Conservation (phyloP, 768 basidiomycete species). For the Favolaschia claudopus region DNA sequence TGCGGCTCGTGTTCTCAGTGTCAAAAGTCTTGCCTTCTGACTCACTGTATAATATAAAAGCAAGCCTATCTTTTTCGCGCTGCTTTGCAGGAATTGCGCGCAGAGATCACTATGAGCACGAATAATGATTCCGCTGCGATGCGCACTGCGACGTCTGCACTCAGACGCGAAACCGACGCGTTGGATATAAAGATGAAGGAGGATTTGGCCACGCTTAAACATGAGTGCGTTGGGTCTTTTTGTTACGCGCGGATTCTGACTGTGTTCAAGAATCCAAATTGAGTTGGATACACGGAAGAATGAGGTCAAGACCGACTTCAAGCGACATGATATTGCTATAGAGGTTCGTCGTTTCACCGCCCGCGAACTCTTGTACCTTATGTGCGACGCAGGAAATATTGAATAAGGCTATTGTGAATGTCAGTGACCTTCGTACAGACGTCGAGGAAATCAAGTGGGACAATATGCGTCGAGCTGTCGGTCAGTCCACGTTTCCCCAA, state of each 20-base stretch:
- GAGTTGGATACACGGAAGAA: conserved; percentile 94
- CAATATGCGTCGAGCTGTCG: conserved; percentile 84
- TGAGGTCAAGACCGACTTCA: conserved; percentile 85
- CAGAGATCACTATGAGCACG: conserved; percentile 82
- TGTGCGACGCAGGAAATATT: conserved; percentile 74
- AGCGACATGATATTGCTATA: conserved; percentile 83
- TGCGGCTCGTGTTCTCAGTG: conserved; percentile 41
- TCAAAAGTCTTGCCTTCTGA: not conserved
- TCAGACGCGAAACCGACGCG: conserved; percentile 87
- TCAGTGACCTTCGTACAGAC: conserved; percentile 81
- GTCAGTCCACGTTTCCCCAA: conserved; percentile 48
- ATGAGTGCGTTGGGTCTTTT: conserved; percentile 71
- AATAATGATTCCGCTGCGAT: conserved; percentile 88
- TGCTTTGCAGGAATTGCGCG: conserved; percentile 88
- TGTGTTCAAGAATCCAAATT: conserved; percentile 83
- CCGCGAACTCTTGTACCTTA: not conserved
- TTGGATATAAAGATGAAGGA: conserved; percentile 94
- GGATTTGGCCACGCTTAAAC: conserved; percentile 85
- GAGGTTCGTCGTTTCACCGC: conserved; percentile 58
- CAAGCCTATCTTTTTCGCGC: conserved; percentile 97
- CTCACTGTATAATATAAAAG: conserved; percentile 59
- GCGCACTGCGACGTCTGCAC: conserved; percentile 73
- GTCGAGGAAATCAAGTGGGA: conserved; percentile 91
- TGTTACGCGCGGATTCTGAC: conserved; percentile 1
- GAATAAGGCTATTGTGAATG: conserved; percentile 74